Evolutionary conservation across 108 stramenopile genomes (phyloP).

Genomic region (Aurantiochytrium sp.): DNA sequence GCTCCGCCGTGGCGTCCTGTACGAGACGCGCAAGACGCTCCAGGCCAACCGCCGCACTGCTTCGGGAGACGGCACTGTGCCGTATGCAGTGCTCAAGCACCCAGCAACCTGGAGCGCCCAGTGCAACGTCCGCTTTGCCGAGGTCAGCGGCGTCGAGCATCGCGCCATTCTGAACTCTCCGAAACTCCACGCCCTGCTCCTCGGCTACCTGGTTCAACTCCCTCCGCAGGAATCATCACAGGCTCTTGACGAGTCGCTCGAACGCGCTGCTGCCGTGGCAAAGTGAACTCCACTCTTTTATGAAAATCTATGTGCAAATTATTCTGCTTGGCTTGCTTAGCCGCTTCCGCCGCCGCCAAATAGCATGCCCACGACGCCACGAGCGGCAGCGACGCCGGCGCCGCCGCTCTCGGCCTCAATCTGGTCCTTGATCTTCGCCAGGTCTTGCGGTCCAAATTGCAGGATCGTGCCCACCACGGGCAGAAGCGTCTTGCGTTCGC

Average conservation of each 20-base stretch:
- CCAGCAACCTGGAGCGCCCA: not conserved
- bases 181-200: not conserved
- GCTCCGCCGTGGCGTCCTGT: slow-evolving; percentile 47
- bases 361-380: not conserved
- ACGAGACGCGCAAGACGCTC: slow-evolving; percentile 52
- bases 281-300: too few relatives aligned
- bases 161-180: not conserved
- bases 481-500: slow-evolving; percentile 11
- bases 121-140: not conserved
- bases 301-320: too few relatives aligned
- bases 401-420: not conserved
- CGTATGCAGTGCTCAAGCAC: not conserved
- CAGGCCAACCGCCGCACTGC: slow-evolving; percentile 8
- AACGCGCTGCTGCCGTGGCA: too few relatives aligned
- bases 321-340: too few relatives aligned
- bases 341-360: not conserved
- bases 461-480: slow-evolving; percentile 13
- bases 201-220: not conserved
- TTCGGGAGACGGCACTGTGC: not conserved
- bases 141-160: not conserved
- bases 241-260: too few relatives aligned
- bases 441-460: not conserved
- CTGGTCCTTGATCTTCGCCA: not conserved
- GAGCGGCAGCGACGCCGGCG: not conserved
- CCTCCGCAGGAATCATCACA: too few relatives aligned